Evolutionary conservation across 257 asterid genomes (phyloP).

Genomic region (Apocynum venetum): DNA sequence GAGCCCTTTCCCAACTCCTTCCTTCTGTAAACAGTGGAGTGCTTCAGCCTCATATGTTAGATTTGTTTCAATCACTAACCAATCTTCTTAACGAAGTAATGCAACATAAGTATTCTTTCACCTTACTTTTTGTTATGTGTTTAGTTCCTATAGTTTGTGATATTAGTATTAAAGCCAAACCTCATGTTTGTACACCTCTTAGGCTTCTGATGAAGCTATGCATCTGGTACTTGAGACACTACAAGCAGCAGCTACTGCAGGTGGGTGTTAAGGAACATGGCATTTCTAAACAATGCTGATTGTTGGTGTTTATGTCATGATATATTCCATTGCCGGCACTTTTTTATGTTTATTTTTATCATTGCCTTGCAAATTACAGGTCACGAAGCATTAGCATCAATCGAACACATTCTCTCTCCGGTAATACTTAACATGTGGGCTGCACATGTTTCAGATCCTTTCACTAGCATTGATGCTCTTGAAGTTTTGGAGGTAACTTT

Average conservation of each 20-base stretch:
- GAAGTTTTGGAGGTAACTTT: conserved; percentile 85
- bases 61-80: conserved; percentile 68
- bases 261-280: conserved; percentile 34
- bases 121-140: background rate
- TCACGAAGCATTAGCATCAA: conserved; percentile 52
- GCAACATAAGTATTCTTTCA: background rate
- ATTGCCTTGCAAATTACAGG: conserved; percentile 36
- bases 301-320: background rate
- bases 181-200: conserved; percentile 28
- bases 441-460: conserved; percentile 90
- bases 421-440: conserved; percentile 94
- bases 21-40: conserved; percentile 61
- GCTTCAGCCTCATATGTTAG: conserved; percentile 61
- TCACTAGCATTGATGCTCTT: conserved; percentile 87
- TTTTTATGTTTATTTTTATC: background rate
- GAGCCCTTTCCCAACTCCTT: conserved; percentile 82
- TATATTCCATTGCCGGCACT: background rate
- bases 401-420: conserved; percentile 81
- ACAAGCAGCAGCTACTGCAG: conserved; percentile 83
- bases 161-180: conserved; percentile 16
- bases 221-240: conserved; percentile 95
- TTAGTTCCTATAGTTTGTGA: background rate
- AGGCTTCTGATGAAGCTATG: conserved; percentile 99
- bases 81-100: conserved; percentile 87
- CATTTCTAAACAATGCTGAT: background rate